Conservation (phyloP, 768 basidiomycete species). For the Pleurotus sapidus region DNA sequence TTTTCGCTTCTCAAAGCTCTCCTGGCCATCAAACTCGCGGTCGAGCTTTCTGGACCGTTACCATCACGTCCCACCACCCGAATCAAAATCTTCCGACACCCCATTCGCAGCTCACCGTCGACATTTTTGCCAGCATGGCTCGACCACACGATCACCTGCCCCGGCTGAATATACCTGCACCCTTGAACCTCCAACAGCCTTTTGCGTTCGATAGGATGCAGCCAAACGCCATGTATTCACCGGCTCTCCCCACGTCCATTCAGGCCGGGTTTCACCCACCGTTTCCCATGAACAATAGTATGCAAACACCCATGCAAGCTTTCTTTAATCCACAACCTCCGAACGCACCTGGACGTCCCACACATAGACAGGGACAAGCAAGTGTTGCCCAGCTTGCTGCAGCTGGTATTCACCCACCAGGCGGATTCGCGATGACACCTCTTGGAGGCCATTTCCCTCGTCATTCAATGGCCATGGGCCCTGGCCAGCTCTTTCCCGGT, state of each 20-base stretch:
- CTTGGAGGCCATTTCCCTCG: slow-evolving; percentile 53
- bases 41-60: not conserved
- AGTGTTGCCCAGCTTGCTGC: slow-evolving; percentile 56
- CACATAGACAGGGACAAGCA: slow-evolving; percentile 59
- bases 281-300: slow-evolving; percentile 42
- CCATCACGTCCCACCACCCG: not conserved
- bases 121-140: slow-evolving; percentile 23
- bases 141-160: slow-evolving; percentile 51
- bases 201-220: slow-evolving; percentile 37
- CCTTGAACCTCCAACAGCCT: slow-evolving; percentile 56
- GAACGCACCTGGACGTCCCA: slow-evolving; percentile 48
- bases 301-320: slow-evolving; percentile 75
- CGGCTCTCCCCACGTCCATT: slow-evolving; percentile 57
- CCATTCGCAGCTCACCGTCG: not conserved
- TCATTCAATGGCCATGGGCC: slow-evolving; percentile 41
- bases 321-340: slow-evolving; percentile 56
- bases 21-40: not conserved
- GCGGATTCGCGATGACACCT: slow-evolving; percentile 56
- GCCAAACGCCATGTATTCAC: slow-evolving; percentile 50
- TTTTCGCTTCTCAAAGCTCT: not conserved
- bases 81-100: not conserved
- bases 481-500: slow-evolving; percentile 32
- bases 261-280: slow-evolving; percentile 58
- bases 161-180: slow-evolving; percentile 55
- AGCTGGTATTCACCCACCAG: slow-evolving; percentile 55